phyloP scores from a whole-genome alignment of 768 basidiomycete species.

The Amanita pseudoporphyria region DNA sequence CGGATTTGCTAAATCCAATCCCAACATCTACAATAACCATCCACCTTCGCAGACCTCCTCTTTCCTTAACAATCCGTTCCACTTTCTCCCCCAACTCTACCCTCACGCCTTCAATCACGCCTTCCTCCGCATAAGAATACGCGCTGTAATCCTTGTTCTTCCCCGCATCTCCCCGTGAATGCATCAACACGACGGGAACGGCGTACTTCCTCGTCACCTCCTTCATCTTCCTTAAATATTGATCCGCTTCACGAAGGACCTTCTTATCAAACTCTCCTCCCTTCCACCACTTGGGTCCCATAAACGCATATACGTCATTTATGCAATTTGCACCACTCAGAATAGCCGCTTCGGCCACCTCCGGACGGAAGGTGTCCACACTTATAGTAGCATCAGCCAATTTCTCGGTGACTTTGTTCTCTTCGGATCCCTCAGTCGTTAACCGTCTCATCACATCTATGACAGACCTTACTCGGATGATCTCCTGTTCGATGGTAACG shows the following conservation, averaged over 20 bases:
- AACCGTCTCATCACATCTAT: constrained; percentile 46
- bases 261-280: background rate
- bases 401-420: background rate
- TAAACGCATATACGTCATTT: constrained; percentile 85
- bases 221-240: constrained; percentile 52
- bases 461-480: constrained; percentile 60
- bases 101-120: constrained; percentile 58
- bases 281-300: constrained; percentile 30
- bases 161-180: constrained; percentile 80
- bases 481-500: constrained; percentile 63
- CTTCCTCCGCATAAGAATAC: constrained; percentile 30
- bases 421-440: constrained; percentile 7
- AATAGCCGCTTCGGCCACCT: constrained; percentile 68
- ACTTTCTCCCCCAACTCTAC: constrained; percentile 66
- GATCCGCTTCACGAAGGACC: constrained; percentile 21
- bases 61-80: constrained; percentile 50
- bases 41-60: constrained; percentile 77
- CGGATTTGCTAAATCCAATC: constrained; percentile 86
- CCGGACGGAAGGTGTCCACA: constrained; percentile 82
- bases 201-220: constrained; percentile 47
- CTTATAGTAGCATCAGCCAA: constrained; percentile 46
- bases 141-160: constrained; percentile 54
- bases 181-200: constrained; percentile 89
- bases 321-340: constrained; percentile 83
- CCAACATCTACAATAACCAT: constrained; percentile 87